These are phyloP conservation scores for Mucor velutinosus DNA, from an alignment of 371 early-diverging fungal genomes.

Conservation along the genomic window DNA sequence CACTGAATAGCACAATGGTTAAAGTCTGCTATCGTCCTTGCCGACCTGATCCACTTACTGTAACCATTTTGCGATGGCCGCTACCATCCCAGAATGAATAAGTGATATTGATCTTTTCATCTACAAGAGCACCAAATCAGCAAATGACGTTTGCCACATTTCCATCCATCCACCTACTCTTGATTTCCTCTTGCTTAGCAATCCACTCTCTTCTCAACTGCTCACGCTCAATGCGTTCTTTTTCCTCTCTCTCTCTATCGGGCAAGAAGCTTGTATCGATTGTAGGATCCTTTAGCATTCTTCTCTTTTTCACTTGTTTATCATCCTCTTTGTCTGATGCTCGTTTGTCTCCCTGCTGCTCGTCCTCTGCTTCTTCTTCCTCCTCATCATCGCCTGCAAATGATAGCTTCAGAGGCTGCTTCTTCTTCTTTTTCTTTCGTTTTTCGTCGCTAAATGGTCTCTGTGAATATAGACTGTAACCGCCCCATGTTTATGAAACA, in stretches of 20 bases:
- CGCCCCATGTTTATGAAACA: neutral
- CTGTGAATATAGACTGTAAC: neutral
- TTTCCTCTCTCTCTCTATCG: constrained; percentile 89
- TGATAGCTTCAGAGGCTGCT: constrained; percentile 68
- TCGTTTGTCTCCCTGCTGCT: constrained; percentile 2
- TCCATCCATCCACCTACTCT: constrained; percentile 40
- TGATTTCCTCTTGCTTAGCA: constrained; percentile 76
- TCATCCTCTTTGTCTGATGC: constrained; percentile 27
- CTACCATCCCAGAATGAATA: constrained; percentile 96
- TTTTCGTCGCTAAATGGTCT: constrained; percentile 50
- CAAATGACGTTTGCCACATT: neutral
- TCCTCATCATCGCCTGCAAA: constrained; percentile 63
- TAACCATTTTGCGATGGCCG: constrained; percentile 86
- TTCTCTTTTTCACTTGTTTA: constrained; percentile 54
- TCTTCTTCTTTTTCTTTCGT: constrained; percentile 67
- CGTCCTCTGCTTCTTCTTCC: constrained; percentile 28
- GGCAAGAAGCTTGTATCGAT: constrained; percentile 95
- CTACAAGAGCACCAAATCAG: constrained; percentile 31
- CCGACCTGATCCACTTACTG: constrained; percentile 42
- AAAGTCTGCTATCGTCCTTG: neutral
- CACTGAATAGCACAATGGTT: constrained; percentile 47
- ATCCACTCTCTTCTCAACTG: constrained; percentile 79
- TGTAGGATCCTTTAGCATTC: constrained; percentile 81
- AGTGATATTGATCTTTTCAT: constrained; percentile 81
- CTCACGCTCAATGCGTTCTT: constrained; percentile 67